These are phyloP conservation scores for Mycena alexandri DNA, from an alignment of 768 basidiomycete species.

Conservation along the genomic window DNA sequence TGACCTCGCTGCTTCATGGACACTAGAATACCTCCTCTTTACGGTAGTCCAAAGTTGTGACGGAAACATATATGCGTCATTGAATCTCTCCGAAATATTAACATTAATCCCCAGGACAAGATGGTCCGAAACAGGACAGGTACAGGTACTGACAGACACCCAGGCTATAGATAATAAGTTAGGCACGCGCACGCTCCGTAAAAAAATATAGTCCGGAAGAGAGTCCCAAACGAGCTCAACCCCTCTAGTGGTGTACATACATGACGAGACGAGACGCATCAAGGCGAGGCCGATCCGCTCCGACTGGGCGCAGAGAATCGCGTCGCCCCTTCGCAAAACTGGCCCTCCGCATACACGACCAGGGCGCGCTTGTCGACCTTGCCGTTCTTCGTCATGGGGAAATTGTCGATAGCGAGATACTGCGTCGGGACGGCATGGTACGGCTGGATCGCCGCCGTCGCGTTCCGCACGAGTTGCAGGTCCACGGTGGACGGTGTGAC, in stretches of 20 bases:
- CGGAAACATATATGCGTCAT: too few relatives aligned
- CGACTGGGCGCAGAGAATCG: constrained; percentile 32
- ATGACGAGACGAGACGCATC: too few relatives aligned
- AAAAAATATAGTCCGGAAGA: constrained; percentile 14
- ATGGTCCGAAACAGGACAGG: not conserved
- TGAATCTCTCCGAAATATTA: too few relatives aligned
- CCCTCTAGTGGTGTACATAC: not conserved
- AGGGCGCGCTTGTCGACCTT: constrained; percentile 55
- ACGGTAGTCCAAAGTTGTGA: too few relatives aligned
- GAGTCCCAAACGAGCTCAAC: constrained; percentile 11
- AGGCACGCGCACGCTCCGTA: not conserved
- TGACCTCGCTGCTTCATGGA: too few relatives aligned
- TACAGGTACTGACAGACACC: not conserved
- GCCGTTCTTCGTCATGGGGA: constrained; percentile 58
- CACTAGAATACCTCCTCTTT: too few relatives aligned
- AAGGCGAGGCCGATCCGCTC: constrained; percentile 34
- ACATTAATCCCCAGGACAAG: not conserved
- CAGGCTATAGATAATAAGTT: too few relatives aligned
- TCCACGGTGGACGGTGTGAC: constrained; percentile 54
- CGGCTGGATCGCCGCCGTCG: constrained; percentile 55
- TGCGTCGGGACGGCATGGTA: constrained; percentile 63
- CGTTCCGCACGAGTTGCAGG: constrained; percentile 47
- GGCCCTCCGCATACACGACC: constrained; percentile 38
- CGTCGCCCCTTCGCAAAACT: constrained; percentile 31
- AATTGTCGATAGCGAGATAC: constrained; percentile 50